Evolutionary conservation across 371 early-diverging fungal species (phyloP).

Genomic region (Astathelohania contejeani): DNA sequence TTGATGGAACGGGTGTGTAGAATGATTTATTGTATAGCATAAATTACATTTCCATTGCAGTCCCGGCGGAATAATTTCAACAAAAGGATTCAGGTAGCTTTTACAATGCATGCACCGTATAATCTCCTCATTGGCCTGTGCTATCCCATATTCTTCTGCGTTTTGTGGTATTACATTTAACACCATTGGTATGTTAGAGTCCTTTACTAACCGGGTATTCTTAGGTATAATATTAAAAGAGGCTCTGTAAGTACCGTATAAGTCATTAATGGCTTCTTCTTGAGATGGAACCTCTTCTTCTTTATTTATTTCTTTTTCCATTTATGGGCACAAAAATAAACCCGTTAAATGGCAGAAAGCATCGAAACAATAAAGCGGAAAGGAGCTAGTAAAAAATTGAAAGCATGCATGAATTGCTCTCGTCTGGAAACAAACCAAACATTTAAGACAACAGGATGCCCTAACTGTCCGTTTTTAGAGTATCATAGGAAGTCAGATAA

Average conservation of each 20-base stretch:
- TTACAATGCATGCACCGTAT: constrained; percentile 47
- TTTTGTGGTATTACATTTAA: constrained; percentile 27
- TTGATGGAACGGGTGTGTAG: constrained; percentile 32
- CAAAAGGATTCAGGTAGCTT: constrained; percentile 50
- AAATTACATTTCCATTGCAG: constrained; percentile 52
- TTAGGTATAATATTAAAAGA: no score
- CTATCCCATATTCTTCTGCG: constrained; percentile 18
- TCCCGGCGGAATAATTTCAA: constrained; percentile 51
- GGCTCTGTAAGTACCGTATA: no score
- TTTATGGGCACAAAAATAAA: no score
- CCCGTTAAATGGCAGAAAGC: not conserved
- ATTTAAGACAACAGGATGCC: constrained; percentile 49
- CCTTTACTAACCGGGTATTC: no score
- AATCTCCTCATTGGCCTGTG: constrained; percentile 17
- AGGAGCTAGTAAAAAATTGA: constrained; percentile 9
- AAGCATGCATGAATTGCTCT: constrained; percentile 49
- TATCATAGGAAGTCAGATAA: constrained; percentile 32
- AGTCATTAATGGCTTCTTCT: no score
- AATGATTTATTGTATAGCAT: constrained; percentile 40
- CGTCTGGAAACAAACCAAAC: constrained; percentile 23
- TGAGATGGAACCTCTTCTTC: no score
- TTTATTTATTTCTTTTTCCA: no score
- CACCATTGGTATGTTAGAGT: constrained; percentile 43
- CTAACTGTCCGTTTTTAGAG: constrained; percentile 40
- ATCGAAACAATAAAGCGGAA: no score